These are phyloP conservation scores for Fusarium sp. DNA, from an alignment of 2,329 filamentous ascomycete genomes.

Conservation along the genomic window DNA sequence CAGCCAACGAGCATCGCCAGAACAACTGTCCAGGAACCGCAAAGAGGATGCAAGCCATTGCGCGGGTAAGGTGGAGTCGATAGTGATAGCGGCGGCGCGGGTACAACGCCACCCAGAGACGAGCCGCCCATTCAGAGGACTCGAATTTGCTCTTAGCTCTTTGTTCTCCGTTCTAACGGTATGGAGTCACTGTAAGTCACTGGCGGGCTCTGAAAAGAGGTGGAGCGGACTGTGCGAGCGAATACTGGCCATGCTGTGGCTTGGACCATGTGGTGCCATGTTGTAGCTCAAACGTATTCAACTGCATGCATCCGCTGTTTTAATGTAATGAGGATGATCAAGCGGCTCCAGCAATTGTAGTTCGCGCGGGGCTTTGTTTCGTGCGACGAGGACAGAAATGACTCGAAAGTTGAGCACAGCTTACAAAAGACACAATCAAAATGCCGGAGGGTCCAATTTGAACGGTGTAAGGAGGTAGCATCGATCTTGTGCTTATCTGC, in stretches of 20 bases:
- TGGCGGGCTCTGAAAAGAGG: neutral
- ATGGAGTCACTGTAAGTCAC: neutral
- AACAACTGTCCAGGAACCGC: slow-evolving; percentile 9
- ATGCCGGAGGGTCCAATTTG: neutral
- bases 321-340: slow-evolving; percentile 3
- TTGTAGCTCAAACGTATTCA: slow-evolving; percentile 8
- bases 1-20: slow-evolving; percentile 6
- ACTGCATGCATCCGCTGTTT: slow-evolving; percentile 9
- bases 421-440: neutral
- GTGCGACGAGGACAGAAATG: slow-evolving; percentile 25
- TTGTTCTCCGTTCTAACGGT: neutral
- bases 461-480: slow-evolving; percentile 8
- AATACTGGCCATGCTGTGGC: slow-evolving; percentile 12
- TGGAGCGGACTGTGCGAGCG: slow-evolving; percentile 19
- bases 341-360: slow-evolving; percentile 6
- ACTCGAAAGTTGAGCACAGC: slow-evolving; percentile 25
- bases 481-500: slow-evolving; percentile 35
- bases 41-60: slow-evolving; percentile 34
- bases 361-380: slow-evolving; percentile 6
- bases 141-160: slow-evolving; percentile 15
- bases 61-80: slow-evolving; percentile 41
- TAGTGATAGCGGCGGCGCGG: slow-evolving; percentile 33
- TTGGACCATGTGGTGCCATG: slow-evolving; percentile 35
- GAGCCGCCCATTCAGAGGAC: slow-evolving; percentile 20
- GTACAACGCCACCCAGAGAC: slow-evolving; percentile 30